Percentiles rank a stretch among this genome's conserved stretches.
Conservation (phyloP, 2,329 filamentous ascomycete genomes). For the Pestalotiopsis sp. region DNA sequence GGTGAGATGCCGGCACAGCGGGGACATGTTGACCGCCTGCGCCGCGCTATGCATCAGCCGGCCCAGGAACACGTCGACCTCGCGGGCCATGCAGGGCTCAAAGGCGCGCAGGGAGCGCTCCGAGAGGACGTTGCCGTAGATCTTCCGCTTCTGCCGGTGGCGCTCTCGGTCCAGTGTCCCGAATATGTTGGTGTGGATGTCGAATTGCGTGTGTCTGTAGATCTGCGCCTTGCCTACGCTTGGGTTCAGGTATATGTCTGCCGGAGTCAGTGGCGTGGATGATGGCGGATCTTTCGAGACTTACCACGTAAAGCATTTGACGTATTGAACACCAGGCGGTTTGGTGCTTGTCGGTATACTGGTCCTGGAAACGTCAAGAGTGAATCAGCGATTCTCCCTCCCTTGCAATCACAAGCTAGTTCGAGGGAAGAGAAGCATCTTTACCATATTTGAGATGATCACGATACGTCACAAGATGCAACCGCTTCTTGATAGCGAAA, state of each 20-base stretch:
- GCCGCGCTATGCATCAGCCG: slow-evolving; percentile 10
- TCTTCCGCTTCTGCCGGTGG: slow-evolving; percentile 8
- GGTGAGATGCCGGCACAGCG: slow-evolving; percentile 14
- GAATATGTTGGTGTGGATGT: slow-evolving; percentile 15
- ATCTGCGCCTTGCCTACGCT: slow-evolving; percentile 19
- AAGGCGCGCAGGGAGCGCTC: slow-evolving; percentile 10
- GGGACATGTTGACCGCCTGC: slow-evolving; percentile 19
- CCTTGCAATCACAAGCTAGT: not conserved
- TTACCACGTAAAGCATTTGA: slow-evolving; percentile 15
- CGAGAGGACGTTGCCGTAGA: slow-evolving; percentile 1
- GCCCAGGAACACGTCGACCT: slow-evolving; percentile 10
- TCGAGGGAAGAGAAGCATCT: not conserved
- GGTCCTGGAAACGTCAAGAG: slow-evolving; percentile 3
- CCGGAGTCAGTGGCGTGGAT: not conserved
- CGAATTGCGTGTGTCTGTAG: slow-evolving; percentile 18
- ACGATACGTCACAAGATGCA: slow-evolving; percentile 17
- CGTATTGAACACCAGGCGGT: slow-evolving; percentile 24
- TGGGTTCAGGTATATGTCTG: slow-evolving; percentile 24
- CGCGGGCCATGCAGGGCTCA: slow-evolving; percentile 1
- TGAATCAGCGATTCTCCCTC: not conserved
- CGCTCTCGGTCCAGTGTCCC: not conserved
- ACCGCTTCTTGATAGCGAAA: slow-evolving; percentile 16
- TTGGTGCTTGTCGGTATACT: slow-evolving; percentile 20
- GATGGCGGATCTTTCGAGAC: not conserved
- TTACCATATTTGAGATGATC: not conserved